Conservation (phyloP, 2,329 filamentous ascomycete species). For the Neodidymelliopsis sp. region DNA sequence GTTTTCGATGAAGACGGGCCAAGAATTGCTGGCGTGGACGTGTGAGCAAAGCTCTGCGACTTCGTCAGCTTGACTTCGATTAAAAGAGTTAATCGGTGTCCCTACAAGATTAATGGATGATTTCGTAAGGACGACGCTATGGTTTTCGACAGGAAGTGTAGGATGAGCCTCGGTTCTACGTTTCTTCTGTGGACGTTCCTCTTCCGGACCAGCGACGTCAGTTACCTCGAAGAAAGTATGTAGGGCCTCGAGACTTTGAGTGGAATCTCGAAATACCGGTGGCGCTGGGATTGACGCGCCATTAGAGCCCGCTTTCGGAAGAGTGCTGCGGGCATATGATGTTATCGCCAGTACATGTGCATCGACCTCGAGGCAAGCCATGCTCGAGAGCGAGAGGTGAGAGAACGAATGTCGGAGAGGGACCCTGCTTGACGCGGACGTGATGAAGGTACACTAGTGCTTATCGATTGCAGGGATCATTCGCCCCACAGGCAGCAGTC, state of each 20-base stretch:
- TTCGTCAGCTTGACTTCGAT: not conserved
- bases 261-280: slow-evolving; percentile 16
- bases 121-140: slow-evolving; percentile 41
- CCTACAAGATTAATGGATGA: slow-evolving; percentile 35
- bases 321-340: not conserved
- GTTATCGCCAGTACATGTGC: slow-evolving; percentile 22
- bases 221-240: slow-evolving; percentile 26
- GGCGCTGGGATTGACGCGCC: not conserved
- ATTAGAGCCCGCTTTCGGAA: not conserved
- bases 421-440: slow-evolving; percentile 1
- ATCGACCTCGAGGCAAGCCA: slow-evolving; percentile 26
- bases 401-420: not conserved
- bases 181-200: slow-evolving; percentile 36
- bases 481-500: slow-evolving; percentile 4
- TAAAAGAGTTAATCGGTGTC: not conserved
- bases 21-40: not conserved
- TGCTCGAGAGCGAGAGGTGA: slow-evolving; percentile 1
- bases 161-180: slow-evolving; percentile 30
- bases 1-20: not conserved
- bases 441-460: not conserved
- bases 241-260: slow-evolving; percentile 20
- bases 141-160: slow-evolving; percentile 20
- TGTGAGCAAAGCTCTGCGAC: not conserved
- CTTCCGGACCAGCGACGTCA: not conserved
- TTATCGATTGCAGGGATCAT: slow-evolving; percentile 16